Base-by-base conservation (phyloP, 2,329 filamentous ascomycete species). In the Aspergillus hiratsukae region DNA sequence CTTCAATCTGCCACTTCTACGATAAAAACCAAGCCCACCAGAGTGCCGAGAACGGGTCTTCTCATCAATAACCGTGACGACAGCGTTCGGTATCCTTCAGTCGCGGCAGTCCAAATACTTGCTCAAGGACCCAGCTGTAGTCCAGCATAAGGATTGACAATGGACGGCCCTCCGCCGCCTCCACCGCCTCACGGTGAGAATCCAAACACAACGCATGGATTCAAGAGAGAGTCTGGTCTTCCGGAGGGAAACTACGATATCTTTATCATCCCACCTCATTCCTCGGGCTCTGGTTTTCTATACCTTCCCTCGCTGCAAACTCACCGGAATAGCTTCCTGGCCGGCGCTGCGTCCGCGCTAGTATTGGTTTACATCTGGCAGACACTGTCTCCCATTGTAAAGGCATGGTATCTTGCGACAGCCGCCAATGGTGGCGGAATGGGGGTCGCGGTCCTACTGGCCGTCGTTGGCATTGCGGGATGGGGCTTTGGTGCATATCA, bases 221-320 rank as follows among this genome's bases (percentile, higher is more conserved):
- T 23, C 43, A 46, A 73, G 55, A 76, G 72, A 59, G 66, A 72
- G 6, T 74, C 74, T 52, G 88, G 89, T 55, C 79, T 97, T 49
- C 93, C 93, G 2, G 82, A 89, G 1, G 92, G 93, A 54, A 95
- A 94, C 71, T 97, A 96, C 75, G 93, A 97, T 78, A 96, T 97
- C 70, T 97, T 97, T 78, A 88, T 97, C 72, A 92, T 97, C 68
- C 93, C 93, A 7, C 90, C 92, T 49, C 91, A 96, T 73, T 93
- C 91, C 10, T 83, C 92, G 6, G 93, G 93, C 53, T 85, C 87
- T 0, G 93, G 93, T 35, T 97, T 97, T 74, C 80, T 97, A 28
- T 97, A 97, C 73, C 83, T 97, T n/a, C 93, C 93, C 0, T 96
- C 92, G 0, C 75, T 97, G 59, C 84, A 88, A 69, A 88, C 90